These are phyloP conservation scores for Linanthus parryae DNA, from an alignment of 148 eudicot species.

Conservation along the genomic window DNA sequence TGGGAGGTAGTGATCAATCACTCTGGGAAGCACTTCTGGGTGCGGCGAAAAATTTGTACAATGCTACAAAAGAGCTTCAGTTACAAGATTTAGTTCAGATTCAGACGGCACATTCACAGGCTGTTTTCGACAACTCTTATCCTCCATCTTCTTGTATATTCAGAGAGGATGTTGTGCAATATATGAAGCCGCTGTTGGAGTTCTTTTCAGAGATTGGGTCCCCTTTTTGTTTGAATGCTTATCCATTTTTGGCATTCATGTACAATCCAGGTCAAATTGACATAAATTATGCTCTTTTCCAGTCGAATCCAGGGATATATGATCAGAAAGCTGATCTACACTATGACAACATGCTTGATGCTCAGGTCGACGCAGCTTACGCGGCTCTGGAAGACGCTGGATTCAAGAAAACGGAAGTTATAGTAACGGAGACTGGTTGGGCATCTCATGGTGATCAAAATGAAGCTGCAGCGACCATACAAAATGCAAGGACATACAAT, in stretches of 20 bases:
- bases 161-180: constrained; percentile 31
- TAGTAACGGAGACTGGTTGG: constrained; percentile 72
- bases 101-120: constrained; percentile 53
- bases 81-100: constrained; percentile 43
- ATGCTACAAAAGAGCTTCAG: constrained; percentile 48
- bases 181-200: constrained; percentile 53
- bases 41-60: constrained; percentile 53
- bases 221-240: constrained; percentile 72
- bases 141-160: constrained; percentile 71
- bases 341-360: constrained; percentile 70
- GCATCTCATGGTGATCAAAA: constrained; percentile 56
- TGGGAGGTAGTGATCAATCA: constrained; percentile 38
- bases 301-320: constrained; percentile 30
- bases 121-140: constrained; percentile 59
- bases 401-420: constrained; percentile 43
- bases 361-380: constrained; percentile 66
- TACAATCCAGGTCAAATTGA: constrained; percentile 41
- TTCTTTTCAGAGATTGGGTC: constrained; percentile 51
- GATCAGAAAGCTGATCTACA: constrained; percentile 52
- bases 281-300: constrained; percentile 49
- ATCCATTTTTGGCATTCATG: constrained; percentile 64
- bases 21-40: constrained; percentile 43
- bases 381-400: constrained; percentile 68
- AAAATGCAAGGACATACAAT: constrained; percentile 60
- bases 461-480: constrained; percentile 48